These are phyloP conservation scores for Trichosporon faecale DNA, from an alignment of 1,284 basidiomycete genomes.

Conservation along the genomic window DNA sequence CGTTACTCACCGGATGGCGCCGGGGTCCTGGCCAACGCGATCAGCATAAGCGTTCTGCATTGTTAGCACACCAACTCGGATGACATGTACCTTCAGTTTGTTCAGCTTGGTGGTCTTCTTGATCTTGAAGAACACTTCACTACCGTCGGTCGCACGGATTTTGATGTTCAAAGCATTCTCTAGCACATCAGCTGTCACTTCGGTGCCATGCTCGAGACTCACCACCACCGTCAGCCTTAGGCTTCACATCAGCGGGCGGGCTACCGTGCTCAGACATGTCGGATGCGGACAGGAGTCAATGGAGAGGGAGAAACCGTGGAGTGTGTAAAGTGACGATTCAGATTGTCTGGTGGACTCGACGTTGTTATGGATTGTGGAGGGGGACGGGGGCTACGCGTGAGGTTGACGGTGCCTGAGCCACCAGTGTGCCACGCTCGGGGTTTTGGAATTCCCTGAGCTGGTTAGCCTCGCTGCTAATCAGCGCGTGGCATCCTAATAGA, in stretches of 20 bases:
- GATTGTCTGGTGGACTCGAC: neutral
- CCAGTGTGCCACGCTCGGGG: slow-evolving; percentile 6
- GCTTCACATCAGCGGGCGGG: slow-evolving; percentile 56
- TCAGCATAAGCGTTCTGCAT: slow-evolving; percentile 80
- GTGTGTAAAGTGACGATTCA: slow-evolving; percentile 3
- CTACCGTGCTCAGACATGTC: slow-evolving; percentile 66
- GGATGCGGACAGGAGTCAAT: slow-evolving; percentile 12
- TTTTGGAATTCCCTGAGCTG: neutral
- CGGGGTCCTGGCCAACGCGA: slow-evolving; percentile 86
- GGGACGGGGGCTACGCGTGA: neutral
- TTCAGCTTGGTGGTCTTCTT: slow-evolving; percentile 89
- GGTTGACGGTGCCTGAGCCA: neutral
- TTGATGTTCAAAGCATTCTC: slow-evolving; percentile 79
- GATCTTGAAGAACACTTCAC: slow-evolving; percentile 98
- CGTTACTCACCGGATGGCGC: slow-evolving; percentile 71
- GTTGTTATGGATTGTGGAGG: slow-evolving; percentile 10
- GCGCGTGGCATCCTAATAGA: neutral
- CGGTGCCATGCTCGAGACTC: neutral
- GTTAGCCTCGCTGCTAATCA: neutral
- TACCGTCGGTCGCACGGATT: slow-evolving; percentile 71
- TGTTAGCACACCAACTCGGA: slow-evolving; percentile 13
- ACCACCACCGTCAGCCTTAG: slow-evolving; percentile 57
- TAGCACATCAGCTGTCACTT: slow-evolving; percentile 29
- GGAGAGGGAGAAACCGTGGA: neutral
- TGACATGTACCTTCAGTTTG: slow-evolving; percentile 62